These are phyloP conservation scores for Suhomyces canberraensis DNA, from an alignment of 805 yeast species.

Conservation along the genomic window DNA sequence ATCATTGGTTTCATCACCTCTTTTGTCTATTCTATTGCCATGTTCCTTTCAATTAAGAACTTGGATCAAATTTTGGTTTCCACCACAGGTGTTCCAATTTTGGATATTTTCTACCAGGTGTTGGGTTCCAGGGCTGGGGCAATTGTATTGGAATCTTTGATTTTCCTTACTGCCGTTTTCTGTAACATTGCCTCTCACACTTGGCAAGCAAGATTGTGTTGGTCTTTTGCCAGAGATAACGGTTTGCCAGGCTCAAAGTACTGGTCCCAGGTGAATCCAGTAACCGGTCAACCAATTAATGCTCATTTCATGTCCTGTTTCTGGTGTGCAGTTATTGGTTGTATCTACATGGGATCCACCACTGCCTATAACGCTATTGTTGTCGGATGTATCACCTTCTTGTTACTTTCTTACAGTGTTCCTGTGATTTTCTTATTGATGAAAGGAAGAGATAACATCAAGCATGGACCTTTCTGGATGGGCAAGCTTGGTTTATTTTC, in stretches of 20 bases:
- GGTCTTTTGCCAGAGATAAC: slow-evolving; percentile 67
- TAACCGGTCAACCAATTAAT: slow-evolving; percentile 52
- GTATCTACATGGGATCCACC: slow-evolving; percentile 62
- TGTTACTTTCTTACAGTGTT: slow-evolving; percentile 55
- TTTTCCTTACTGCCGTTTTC: slow-evolving; percentile 53
- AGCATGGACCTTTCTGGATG: slow-evolving; percentile 67
- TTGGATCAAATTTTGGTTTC: slow-evolving; percentile 47
- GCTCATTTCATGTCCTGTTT: slow-evolving; percentile 56
- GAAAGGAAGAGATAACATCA: slow-evolving; percentile 50
- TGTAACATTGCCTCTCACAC: slow-evolving; percentile 62
- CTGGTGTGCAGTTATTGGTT: slow-evolving; percentile 53
- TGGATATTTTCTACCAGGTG: slow-evolving; percentile 62
- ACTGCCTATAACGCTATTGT: slow-evolving; percentile 68
- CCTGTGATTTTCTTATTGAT: slow-evolving; percentile 48
- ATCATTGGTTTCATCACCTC: slow-evolving; percentile 65
- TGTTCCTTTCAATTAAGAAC: slow-evolving; percentile 59
- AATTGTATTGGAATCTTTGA: slow-evolving; percentile 44
- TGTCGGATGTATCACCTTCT: slow-evolving; percentile 57
- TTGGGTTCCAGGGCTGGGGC: slow-evolving; percentile 53
- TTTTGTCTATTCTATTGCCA: slow-evolving; percentile 48
- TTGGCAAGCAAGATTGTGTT: slow-evolving; percentile 65
- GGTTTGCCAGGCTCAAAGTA: slow-evolving; percentile 55
- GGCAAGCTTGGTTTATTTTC: slow-evolving; percentile 52
- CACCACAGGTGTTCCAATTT: slow-evolving; percentile 58
- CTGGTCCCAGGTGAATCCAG: slow-evolving; percentile 47